Evolutionary conservation across 2,329 filamentous ascomycete genomes (phyloP), one percentile per base, ranked within the genome.

Genomic region (Rosellinia necatrix): DNA sequence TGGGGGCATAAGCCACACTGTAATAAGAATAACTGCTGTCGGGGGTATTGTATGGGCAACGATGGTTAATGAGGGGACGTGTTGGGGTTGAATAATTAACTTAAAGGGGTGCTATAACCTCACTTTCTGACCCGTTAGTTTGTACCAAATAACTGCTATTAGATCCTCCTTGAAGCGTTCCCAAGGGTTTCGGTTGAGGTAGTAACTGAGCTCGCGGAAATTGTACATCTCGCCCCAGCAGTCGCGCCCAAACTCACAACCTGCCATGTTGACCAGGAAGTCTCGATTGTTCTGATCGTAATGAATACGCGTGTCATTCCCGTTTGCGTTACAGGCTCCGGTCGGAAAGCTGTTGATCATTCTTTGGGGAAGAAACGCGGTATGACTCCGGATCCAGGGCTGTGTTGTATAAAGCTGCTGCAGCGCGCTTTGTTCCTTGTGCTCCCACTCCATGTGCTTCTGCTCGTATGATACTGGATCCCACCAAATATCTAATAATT

Each of bases 171-270:
- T 88, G 75, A 88, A 88, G 22, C 76, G 77, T 76, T 96, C 89
- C 91, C 91, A 97, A 52, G 76, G 80, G 47, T 85, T 90, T 48
- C 91, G 85, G 78, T 97, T 97, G 60, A 97, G 82, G 74, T 86
- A 87, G 72, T 96, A 93, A 77, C 91, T 96, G 69, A 96, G 82
- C 72, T 96, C 87, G 49, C 92, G 89, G 77, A 92, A 99, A 72
- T 89, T 88, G 76, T 96, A 96, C 86, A 99, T 97, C 76, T 99
- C 94, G 32, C 88, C 88, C 93, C 93, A 97, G 73, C 94, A 99
- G 75, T 99, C 93, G 46, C 94, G 85, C 3, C 93, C 93, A 89
- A 91, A 97, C 73, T 96, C 89, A 72, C 94, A 99, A 3, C 94
- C 94, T 5, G 94, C 94, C 93, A 99, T 97, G 74, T 97, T 99